phyloP scores from a whole-genome alignment of 2,329 filamentous ascomycete genomes.

The Colletotrichum caudatum region DNA sequence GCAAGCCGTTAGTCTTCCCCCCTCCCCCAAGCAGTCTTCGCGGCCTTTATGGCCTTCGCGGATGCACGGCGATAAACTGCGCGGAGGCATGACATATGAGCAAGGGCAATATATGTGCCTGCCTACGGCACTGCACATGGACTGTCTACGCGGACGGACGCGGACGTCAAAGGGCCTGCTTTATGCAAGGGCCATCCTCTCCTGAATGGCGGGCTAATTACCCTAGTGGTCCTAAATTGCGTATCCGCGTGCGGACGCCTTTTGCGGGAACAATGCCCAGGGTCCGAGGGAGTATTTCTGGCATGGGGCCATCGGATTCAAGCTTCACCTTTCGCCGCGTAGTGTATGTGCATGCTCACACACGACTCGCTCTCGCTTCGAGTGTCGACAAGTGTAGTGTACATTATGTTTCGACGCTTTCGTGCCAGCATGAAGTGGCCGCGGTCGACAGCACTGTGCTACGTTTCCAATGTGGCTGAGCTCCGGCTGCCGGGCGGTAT shows the following conservation, averaged over 20 bases:
- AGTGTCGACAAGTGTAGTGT: not conserved
- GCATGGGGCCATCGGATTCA: conserved; percentile 15
- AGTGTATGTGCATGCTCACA: not conserved
- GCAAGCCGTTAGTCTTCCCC: not conserved
- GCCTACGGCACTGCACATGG: not conserved
- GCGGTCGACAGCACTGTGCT: conserved; percentile 18
- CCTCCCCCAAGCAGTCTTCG: not conserved
- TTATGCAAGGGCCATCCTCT: conserved; percentile 35
- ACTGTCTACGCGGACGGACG: not conserved
- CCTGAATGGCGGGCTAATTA: conserved; percentile 15
- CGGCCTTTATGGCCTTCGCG: not conserved
- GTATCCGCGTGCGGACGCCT: conserved; percentile 28
- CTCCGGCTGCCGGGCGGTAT: conserved; percentile 36
- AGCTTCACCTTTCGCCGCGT: conserved; percentile 23
- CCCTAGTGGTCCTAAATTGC: conserved; percentile 38
- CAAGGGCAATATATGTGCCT: conserved; percentile 19
- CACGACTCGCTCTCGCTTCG: conserved; percentile 24
- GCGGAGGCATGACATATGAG: not conserved
- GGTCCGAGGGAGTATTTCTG: conserved; percentile 14
- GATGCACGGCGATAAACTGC: conserved; percentile 4
- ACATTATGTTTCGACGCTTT: conserved; percentile 6
- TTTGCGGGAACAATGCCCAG: conserved; percentile 35
- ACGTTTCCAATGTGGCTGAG: conserved; percentile 40
- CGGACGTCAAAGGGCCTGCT: conserved; percentile 13
- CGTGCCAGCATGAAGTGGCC: conserved; percentile 24